A percentile compares a stretch with the other conserved stretches of the same genome.
Conservation (phyloP, 1,139 yeast genomes). For the Hanseniaspora uvarum region DNA sequence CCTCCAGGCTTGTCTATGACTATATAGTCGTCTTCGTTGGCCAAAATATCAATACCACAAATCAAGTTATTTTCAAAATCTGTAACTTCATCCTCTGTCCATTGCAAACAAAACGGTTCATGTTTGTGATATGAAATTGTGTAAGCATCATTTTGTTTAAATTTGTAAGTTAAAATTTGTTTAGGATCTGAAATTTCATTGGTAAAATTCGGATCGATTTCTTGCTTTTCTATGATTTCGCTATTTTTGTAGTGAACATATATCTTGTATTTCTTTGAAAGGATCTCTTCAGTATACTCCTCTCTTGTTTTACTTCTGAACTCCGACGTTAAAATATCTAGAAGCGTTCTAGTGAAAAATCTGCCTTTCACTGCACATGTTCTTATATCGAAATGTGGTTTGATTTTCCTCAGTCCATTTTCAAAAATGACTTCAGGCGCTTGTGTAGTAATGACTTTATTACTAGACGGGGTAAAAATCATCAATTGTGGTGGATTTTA, state of each 20-base stretch:
- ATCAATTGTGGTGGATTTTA: background rate
- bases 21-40: constrained; percentile 40
- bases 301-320: constrained; percentile 38
- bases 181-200: constrained; percentile 5
- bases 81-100: constrained; percentile 24
- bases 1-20: constrained; percentile 70
- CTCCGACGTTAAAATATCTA: constrained; percentile 67
- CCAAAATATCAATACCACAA: constrained; percentile 36
- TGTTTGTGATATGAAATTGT: constrained; percentile 46
- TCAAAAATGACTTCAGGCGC: constrained; percentile 22
- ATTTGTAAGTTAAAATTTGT: constrained; percentile 16
- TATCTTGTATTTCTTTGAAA: constrained; percentile 21
- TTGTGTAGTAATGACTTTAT: constrained; percentile 7
- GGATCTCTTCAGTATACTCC: constrained; percentile 23
- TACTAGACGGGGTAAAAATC: constrained; percentile 11
- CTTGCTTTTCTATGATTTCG: constrained; percentile 1
- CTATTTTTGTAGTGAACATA: constrained; percentile 15
- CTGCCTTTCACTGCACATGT: constrained; percentile 75
- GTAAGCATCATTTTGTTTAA: constrained; percentile 42
- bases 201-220: background rate
- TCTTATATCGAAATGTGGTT: constrained; percentile 76
- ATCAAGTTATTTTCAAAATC: constrained; percentile 19
- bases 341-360: constrained; percentile 66
- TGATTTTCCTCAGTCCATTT: constrained; percentile 50
- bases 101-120: constrained; percentile 45